A percentile compares a stretch with the other conserved stretches of the same genome.
Evolutionary conservation across 2,329 filamentous ascomycete genomes (phyloP).

Genomic region (Waltergamsia citrina): DNA sequence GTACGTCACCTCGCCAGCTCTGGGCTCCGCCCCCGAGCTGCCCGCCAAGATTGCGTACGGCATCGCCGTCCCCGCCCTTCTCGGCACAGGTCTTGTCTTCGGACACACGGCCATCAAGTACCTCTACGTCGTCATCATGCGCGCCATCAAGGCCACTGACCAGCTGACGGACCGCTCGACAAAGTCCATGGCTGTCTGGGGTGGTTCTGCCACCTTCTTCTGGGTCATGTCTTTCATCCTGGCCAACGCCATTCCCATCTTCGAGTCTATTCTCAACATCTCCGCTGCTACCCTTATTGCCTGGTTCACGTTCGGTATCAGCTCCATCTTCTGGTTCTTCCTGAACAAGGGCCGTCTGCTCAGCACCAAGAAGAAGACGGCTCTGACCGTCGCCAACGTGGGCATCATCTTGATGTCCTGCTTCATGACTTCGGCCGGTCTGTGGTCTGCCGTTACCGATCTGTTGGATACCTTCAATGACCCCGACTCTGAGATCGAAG

Average conservation of each 20-base stretch:
- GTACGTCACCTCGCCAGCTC: slow-evolving; percentile 19
- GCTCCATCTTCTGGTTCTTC: slow-evolving; percentile 24
- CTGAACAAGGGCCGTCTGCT: slow-evolving; percentile 22
- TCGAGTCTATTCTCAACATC: slow-evolving; percentile 25
- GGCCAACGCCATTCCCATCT: slow-evolving; percentile 25
- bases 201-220: slow-evolving; percentile 20
- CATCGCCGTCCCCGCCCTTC: slow-evolving; percentile 17
- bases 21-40: slow-evolving; percentile 19
- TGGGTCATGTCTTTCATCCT: slow-evolving; percentile 23
- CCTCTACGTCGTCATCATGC: slow-evolving; percentile 15
- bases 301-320: slow-evolving; percentile 26
- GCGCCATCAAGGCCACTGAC: slow-evolving; percentile 15
- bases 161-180: slow-evolving; percentile 20
- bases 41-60: slow-evolving; percentile 23
- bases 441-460: slow-evolving; percentile 22
- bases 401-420: slow-evolving; percentile 20
- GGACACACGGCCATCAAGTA: slow-evolving; percentile 24
- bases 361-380: slow-evolving; percentile 16
- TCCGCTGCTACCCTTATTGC: slow-evolving; percentile 24
- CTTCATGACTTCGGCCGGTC: slow-evolving; percentile 23
- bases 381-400: slow-evolving; percentile 15
- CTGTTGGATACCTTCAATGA: slow-evolving; percentile 19
- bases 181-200: slow-evolving; percentile 24
- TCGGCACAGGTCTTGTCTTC: slow-evolving; percentile 19
- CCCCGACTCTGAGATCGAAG: slow-evolving; percentile 14